Percentiles rank a stretch among this genome's conserved stretches.
Evolutionary conservation across 2,329 filamentous ascomycete genomes (phyloP).

Genomic region (Acephala macrosclerotiorum): DNA sequence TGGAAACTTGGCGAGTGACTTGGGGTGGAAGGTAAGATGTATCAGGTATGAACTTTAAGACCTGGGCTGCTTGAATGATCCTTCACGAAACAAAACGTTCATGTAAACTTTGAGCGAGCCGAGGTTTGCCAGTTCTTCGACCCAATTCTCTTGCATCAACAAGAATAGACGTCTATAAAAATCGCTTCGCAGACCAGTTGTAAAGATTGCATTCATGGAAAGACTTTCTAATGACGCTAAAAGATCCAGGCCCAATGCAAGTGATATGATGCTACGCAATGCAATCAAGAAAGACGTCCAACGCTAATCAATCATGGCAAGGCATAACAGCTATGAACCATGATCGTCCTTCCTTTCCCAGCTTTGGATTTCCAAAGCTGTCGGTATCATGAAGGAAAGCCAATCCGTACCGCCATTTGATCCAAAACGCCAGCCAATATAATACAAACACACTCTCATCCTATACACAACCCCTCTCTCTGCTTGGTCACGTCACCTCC

Average conservation of each 20-base stretch:
- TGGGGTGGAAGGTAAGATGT: too few relatives aligned
- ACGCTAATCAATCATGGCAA: background rate
- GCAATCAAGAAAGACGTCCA: background rate
- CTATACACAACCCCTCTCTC: background rate
- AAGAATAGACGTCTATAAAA: too few relatives aligned
- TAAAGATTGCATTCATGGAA: too few relatives aligned
- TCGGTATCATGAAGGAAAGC: background rate
- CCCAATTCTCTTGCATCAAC: too few relatives aligned
- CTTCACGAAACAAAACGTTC: too few relatives aligned
- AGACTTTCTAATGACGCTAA: background rate
- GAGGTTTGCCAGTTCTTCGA: too few relatives aligned
- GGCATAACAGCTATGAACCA: background rate
- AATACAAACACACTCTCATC: background rate
- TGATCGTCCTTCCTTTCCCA: background rate
- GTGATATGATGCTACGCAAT: background rate
- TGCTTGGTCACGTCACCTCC: conserved; percentile 16
- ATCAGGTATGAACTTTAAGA: too few relatives aligned
- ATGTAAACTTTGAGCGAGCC: too few relatives aligned
- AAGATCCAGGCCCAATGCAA: background rate
- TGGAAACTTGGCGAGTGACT: too few relatives aligned
- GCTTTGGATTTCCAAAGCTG: too few relatives aligned
- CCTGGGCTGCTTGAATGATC: too few relatives aligned
- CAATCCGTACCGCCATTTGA: background rate
- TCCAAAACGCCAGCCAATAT: background rate
- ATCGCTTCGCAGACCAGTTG: too few relatives aligned